Percentiles rank a stretch among this genome's conserved stretches.
Evolutionary conservation across 2,329 filamentous ascomycete genomes (phyloP).

Genomic region (Curvularia sp.): DNA sequence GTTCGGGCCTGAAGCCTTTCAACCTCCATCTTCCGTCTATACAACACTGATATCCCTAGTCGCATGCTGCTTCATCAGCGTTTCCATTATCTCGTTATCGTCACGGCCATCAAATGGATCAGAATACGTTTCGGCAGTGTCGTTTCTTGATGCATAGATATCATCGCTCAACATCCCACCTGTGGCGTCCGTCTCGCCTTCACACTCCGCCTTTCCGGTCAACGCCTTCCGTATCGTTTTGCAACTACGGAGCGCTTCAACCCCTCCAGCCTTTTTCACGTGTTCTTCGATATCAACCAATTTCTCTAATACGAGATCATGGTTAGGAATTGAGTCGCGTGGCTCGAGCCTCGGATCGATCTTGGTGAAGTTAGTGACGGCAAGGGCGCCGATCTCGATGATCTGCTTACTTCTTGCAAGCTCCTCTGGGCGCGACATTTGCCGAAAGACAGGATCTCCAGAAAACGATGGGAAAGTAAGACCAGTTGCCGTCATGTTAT

Average conservation of each 20-base stretch:
- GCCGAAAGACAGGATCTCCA: slow-evolving; percentile 17
- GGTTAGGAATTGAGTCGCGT: not conserved
- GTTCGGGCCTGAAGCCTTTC: too few species aligned
- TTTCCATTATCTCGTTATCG: slow-evolving; percentile 16
- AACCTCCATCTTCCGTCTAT: not conserved
- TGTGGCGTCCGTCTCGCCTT: not conserved
- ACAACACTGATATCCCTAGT: not conserved
- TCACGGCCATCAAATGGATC: slow-evolving; percentile 9
- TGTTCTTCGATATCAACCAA: slow-evolving; percentile 30
- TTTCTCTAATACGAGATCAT: slow-evolving; percentile 18
- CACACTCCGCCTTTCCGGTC: not conserved
- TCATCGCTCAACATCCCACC: not conserved
- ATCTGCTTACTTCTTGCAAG: slow-evolving; percentile 29
- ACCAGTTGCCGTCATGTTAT: not conserved
- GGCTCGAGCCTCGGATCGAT: slow-evolving; percentile 12
- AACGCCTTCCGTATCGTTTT: slow-evolving; percentile 25
- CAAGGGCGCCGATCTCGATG: slow-evolving; percentile 44
- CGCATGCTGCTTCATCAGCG: slow-evolving; percentile 21
- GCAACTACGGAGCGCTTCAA: slow-evolving; percentile 30
- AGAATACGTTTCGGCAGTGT: not conserved
- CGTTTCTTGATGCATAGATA: slow-evolving; percentile 13
- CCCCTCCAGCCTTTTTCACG: slow-evolving; percentile 14
- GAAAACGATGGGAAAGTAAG: not conserved
- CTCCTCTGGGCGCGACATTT: slow-evolving; percentile 32
- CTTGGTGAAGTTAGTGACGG: slow-evolving; percentile 21